Evolutionary conservation across 352 stramenopile species (phyloP), one percentile per base, ranked within the genome.

Genomic region (Globisporangium parvum): DNA sequence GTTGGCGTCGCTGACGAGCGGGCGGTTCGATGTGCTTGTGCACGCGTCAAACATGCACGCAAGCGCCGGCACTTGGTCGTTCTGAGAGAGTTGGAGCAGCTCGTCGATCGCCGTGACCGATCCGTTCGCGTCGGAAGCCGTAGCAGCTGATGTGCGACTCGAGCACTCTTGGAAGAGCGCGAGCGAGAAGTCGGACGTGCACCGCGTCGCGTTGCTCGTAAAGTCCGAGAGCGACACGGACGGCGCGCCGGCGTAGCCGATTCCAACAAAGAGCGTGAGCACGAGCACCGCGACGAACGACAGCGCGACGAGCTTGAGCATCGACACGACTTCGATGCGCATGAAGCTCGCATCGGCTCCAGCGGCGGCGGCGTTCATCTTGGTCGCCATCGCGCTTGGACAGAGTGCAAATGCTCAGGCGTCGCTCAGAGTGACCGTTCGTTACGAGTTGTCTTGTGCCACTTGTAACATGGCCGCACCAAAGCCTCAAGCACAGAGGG

Each of bases 261-360:
- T 47, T 4, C 78, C 33, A 37, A 81, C 70, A 37, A 85, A 82
- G 23, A 85, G 47, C 44, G 66, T 52, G 21, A 84, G 55, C 14
- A 80, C 62, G 44, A 65, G 59, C 53, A 67, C 31, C 0, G 69
- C 57, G 24, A 40, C 45, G 9, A 60, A 49, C 8, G 64, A 69
- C 21, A 82, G 26, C 2, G 65, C 44, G 6, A 69, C 37, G 17
- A 87, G 53, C 59, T 87, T 87, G 54, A 84, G 57, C 64, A 82
- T 73, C 17, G 76, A 82, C 14, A 80, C 67, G 33, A 85, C 73
- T 46, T 87, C 76, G 41, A 87, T 78, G 31, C 71, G 65, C 73
- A 82, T 87, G 48, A 87, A 87, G 51, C 71, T 80, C 39, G 73
- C 71, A 52, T 80, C 74, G 5, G 66, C 51, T 0, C 53, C 54